Evolutionary conservation across 148 eudicot genomes (phyloP).

Genomic region (Linanthus parryae): DNA sequence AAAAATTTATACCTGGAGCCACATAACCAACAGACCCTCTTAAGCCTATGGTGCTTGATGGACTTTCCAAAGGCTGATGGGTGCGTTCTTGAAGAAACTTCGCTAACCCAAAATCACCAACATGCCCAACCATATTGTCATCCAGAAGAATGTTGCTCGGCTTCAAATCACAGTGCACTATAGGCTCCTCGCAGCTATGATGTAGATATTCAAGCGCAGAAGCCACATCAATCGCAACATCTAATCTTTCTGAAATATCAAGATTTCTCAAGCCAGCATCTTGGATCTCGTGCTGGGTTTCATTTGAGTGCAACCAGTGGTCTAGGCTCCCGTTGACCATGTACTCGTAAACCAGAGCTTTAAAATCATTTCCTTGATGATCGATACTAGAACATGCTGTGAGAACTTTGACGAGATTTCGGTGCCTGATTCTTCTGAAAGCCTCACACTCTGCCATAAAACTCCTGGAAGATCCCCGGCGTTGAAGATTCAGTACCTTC

Average conservation of each 20-base stretch:
- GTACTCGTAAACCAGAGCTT: neutral
- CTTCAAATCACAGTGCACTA: neutral
- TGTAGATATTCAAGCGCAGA: neutral
- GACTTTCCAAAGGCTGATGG: neutral
- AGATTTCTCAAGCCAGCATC: no score
- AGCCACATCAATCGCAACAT: neutral
- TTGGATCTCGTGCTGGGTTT: no score
- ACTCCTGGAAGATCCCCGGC: neutral
- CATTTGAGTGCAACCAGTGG: neutral
- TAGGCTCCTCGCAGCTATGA: neutral
- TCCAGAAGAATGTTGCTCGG: neutral
- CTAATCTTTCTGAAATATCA: neutral
- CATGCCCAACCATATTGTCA: neutral
- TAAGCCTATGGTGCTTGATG: constrained; percentile 1
- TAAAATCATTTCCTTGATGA: constrained; percentile 4
- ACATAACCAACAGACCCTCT: constrained; percentile 5
- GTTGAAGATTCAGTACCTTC: neutral
- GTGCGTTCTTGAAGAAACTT: neutral
- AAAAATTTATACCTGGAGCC: neutral
- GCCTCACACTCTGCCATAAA: neutral
- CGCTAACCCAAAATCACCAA: neutral
- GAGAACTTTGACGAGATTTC: neutral
- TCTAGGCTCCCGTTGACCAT: neutral
- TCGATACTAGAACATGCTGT: neutral
- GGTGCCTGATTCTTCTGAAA: neutral